phyloP scores from a whole-genome alignment of 306 rosid species.

The Quercus cerris region DNA sequence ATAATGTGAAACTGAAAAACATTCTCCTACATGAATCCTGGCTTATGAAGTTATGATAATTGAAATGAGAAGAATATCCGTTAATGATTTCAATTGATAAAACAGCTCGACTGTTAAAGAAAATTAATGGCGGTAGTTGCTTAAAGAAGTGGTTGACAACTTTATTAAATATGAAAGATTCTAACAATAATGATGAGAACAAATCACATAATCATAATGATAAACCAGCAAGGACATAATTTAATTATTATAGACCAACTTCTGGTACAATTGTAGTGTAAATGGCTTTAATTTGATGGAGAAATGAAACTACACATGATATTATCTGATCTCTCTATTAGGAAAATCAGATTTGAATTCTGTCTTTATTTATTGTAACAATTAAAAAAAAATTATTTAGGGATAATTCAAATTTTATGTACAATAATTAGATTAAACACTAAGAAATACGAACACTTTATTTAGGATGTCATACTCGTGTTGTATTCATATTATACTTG shows the following conservation, averaged over 20 bases:
- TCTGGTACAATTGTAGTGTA: too few species aligned
- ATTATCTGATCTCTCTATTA: too few species aligned
- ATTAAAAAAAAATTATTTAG: too few species aligned
- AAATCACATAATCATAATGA: not conserved
- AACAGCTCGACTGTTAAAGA: not conserved
- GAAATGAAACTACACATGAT: too few species aligned
- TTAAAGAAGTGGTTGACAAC: not conserved
- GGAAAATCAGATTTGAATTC: too few species aligned
- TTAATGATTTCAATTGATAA: not conserved
- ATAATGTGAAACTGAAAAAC: not conserved
- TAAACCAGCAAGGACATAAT: not conserved
- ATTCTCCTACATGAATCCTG: not conserved
- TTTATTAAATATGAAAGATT: not conserved
- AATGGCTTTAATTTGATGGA: too few species aligned
- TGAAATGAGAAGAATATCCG: not conserved
- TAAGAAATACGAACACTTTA: too few species aligned
- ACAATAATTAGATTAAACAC: too few species aligned
- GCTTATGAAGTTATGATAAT: not conserved
- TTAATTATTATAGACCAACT: too few species aligned
- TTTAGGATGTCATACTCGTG: rapidly evolving
- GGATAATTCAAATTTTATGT: too few species aligned
- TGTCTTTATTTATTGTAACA: too few species aligned
- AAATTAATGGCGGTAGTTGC: not conserved
- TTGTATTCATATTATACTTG: rapidly evolving
- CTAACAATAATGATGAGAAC: not conserved